These are phyloP conservation scores for Auriculariales sp. DNA, from an alignment of 768 basidiomycete species.

Conservation along the genomic window DNA sequence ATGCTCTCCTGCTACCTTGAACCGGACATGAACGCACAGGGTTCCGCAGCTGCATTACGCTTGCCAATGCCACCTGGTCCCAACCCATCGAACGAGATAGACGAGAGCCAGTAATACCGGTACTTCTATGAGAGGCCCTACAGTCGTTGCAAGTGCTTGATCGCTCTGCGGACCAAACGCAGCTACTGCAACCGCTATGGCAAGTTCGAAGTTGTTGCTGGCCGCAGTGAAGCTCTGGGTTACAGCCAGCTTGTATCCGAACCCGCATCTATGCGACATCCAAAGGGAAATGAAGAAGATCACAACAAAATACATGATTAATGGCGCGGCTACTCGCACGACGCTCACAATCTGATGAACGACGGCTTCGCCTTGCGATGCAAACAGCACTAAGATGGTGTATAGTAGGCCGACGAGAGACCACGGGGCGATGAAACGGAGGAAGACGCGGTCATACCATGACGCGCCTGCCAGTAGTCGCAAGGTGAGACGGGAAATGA, in stretches of 20 bases:
- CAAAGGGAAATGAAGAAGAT: slow-evolving; percentile 52
- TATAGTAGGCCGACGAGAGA: slow-evolving; percentile 67
- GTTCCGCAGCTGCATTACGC: background rate
- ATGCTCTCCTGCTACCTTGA: too few relatives aligned
- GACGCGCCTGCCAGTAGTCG: slow-evolving; percentile 30
- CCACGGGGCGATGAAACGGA: slow-evolving; percentile 54
- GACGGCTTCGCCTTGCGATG: slow-evolving; percentile 50
- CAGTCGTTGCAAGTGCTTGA: slow-evolving; percentile 70
- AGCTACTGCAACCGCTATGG: slow-evolving; percentile 69
- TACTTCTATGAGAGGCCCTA: slow-evolving; percentile 66
- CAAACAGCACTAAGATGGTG: slow-evolving; percentile 66
- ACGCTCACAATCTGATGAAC: slow-evolving; percentile 60
- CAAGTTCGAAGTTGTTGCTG: slow-evolving; percentile 72
- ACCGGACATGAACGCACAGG: too few relatives aligned
- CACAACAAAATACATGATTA: slow-evolving; percentile 62
- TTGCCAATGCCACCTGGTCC: background rate
- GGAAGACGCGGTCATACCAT: slow-evolving; percentile 40
- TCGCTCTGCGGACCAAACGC: slow-evolving; percentile 65
- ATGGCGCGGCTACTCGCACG: slow-evolving; percentile 69
- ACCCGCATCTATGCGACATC: slow-evolving; percentile 24
- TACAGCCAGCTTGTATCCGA: slow-evolving; percentile 57
- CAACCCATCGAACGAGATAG: background rate
- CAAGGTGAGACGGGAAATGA: slow-evolving; percentile 43
- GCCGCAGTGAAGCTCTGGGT: slow-evolving; percentile 70
- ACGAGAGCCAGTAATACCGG: slow-evolving; percentile 18